Percentiles rank a stretch among this genome's conserved stretches.
phyloP scores from a whole-genome alignment of 2,329 filamentous ascomycete genomes.

The Botrytis galanthina region DNA sequence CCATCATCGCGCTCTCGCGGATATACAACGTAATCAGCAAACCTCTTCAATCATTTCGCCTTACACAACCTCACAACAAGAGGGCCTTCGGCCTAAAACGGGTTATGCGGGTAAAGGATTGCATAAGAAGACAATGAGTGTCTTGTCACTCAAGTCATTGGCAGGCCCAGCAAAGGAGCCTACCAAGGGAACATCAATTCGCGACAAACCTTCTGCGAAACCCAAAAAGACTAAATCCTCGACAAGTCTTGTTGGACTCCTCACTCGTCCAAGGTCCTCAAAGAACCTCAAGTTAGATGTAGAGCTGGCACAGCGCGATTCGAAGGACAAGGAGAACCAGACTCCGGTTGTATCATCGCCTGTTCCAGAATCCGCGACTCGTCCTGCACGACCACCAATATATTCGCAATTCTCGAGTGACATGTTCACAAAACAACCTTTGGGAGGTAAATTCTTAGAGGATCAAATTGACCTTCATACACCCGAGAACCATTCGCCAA shows the following conservation, averaged over 20 bases:
- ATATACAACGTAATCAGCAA: conserved; percentile 55
- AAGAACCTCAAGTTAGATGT: conserved; percentile 59
- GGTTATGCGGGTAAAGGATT: conserved; percentile 42
- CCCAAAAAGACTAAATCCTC: conserved; percentile 60
- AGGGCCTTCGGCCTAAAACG: conserved; percentile 35
- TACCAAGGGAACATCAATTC: conserved; percentile 41
- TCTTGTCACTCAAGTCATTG: conserved; percentile 47
- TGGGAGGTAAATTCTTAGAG: conserved; percentile 39
- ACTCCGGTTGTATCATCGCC: conserved; percentile 53
- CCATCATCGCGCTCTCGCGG: conserved; percentile 50
- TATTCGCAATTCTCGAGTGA: conserved; percentile 70
- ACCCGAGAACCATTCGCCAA: conserved; percentile 35
- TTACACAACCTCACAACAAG: conserved; percentile 40
- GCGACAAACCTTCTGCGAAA: conserved; percentile 72
- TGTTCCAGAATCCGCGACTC: conserved; percentile 41
- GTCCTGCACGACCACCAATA: conserved; percentile 61
- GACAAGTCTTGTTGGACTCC: conserved; percentile 72
- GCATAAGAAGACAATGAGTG: conserved; percentile 46
- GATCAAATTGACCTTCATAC: conserved; percentile 39
- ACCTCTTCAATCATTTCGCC: conserved; percentile 44
- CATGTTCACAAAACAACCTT: conserved; percentile 41
- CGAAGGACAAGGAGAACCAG: conserved; percentile 79
- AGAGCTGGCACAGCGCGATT: conserved; percentile 51
- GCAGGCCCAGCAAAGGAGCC: conserved; percentile 39
- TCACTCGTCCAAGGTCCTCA: conserved; percentile 71